Conservation (phyloP, 2,329 filamentous ascomycete species). For the Ceratocystis colombiana region DNA sequence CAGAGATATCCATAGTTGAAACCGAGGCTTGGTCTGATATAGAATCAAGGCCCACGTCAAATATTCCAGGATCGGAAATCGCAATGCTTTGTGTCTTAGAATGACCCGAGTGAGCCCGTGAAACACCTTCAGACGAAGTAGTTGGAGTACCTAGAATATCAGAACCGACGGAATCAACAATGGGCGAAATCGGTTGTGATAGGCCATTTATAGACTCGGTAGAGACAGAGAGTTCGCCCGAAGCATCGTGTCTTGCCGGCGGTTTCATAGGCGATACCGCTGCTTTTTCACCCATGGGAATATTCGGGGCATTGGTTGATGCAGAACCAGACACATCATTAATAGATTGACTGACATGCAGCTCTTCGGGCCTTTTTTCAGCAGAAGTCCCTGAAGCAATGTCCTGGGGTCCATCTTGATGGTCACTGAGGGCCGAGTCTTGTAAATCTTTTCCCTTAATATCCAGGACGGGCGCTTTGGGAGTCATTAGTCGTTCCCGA, state of each 20-base stretch:
- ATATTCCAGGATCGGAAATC: neutral
- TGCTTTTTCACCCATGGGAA: neutral
- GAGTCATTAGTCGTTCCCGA: neutral
- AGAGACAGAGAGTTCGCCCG: neutral
- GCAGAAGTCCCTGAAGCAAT: neutral
- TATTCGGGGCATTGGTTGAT: neutral
- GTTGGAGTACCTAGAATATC: neutral
- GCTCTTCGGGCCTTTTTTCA: neutral
- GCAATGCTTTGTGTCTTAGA: neutral
- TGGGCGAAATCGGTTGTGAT: neutral
- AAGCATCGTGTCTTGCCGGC: neutral
- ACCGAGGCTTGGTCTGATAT: slow-evolving; percentile 27
- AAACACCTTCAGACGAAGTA: neutral
- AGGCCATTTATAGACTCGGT: neutral
- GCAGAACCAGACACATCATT: neutral
- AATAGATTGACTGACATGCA: too few species aligned
- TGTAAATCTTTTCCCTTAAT: neutral
- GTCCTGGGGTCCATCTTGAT: slow-evolving; percentile 13
- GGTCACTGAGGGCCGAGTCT: neutral
- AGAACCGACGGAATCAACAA: neutral
- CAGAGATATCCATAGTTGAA: slow-evolving; percentile 28
- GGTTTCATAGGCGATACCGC: neutral
- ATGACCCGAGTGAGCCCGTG: neutral
- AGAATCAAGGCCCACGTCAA: neutral
- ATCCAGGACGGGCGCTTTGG: neutral